Conservation (phyloP, 2,329 filamentous ascomycete genomes). For the Hawksworthiomyces lignivorus region DNA sequence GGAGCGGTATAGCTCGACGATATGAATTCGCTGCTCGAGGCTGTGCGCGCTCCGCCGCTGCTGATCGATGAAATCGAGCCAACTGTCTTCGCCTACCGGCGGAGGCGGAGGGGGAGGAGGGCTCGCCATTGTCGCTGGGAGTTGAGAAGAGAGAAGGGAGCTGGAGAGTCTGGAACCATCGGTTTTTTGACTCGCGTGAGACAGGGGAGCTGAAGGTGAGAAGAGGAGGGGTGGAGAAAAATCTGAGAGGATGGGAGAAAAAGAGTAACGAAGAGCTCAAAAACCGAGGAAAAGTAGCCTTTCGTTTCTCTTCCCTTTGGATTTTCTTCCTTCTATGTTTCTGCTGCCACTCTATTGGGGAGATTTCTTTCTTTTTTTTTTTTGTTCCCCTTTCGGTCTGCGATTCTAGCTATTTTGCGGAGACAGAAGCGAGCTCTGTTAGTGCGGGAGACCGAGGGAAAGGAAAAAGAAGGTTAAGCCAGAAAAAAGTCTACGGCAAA, state of each 20-base stretch:
- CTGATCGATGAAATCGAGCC: constrained; percentile 71
- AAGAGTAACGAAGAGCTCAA: background rate
- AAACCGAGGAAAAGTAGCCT: too few relatives aligned
- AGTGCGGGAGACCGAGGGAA: background rate
- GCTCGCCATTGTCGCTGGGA: constrained; percentile 16
- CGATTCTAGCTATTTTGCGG: too few relatives aligned
- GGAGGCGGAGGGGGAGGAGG: constrained; percentile 15
- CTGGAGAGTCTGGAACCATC: constrained; percentile 7
- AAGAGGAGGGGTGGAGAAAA: background rate
- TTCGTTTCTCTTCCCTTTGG: too few relatives aligned
- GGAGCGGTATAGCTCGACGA: constrained; percentile 65
- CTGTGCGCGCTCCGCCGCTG: constrained; percentile 52
- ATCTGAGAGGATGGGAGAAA: background rate
- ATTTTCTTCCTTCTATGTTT: too few relatives aligned
- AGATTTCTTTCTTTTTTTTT: too few relatives aligned
- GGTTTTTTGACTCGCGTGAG: constrained; percentile 7
- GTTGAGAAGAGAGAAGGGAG: constrained; percentile 2
- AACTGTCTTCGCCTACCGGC: constrained; percentile 67
- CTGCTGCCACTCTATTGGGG: too few relatives aligned
- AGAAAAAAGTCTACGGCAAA: too few relatives aligned
- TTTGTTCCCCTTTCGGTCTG: too few relatives aligned
- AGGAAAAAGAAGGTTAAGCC: constrained; percentile 3
- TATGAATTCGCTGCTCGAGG: constrained; percentile 58
- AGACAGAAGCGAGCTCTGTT: too few relatives aligned
- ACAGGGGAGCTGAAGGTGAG: background rate